Evolutionary conservation across 2,329 filamentous ascomycete genomes (phyloP).

Genomic region (Septoria petroselini): DNA sequence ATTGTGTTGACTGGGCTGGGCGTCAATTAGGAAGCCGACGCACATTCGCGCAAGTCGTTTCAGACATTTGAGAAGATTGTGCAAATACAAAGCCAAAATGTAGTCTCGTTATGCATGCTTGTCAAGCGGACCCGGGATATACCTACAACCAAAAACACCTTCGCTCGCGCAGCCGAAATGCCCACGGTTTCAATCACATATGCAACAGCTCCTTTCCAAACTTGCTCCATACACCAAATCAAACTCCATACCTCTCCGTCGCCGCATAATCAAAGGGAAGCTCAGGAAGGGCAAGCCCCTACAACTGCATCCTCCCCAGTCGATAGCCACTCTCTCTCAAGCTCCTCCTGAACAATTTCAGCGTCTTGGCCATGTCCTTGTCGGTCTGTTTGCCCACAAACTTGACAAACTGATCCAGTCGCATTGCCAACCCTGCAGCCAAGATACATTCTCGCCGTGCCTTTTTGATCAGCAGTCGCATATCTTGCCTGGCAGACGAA

Average conservation of each 20-base stretch:
- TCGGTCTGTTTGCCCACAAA: slow-evolving; percentile 15
- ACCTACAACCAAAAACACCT: too few relatives aligned
- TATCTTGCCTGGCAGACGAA: slow-evolving; percentile 20
- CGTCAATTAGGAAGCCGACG: slow-evolving; percentile 17
- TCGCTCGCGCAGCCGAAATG: too few relatives aligned
- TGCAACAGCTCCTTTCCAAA: too few relatives aligned
- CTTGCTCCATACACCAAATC: too few relatives aligned
- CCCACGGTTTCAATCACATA: too few relatives aligned
- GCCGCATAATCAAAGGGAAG: too few relatives aligned
- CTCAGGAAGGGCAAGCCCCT: not conserved
- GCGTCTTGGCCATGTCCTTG: slow-evolving; percentile 5
- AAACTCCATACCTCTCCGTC: too few relatives aligned
- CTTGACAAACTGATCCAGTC: slow-evolving; percentile 21
- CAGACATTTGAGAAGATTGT: too few relatives aligned
- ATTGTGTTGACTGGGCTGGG: slow-evolving; percentile 64
- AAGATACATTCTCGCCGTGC: slow-evolving; percentile 16
- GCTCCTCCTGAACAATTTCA: slow-evolving; percentile 15
- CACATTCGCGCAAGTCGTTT: too few relatives aligned
- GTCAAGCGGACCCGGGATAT: too few relatives aligned
- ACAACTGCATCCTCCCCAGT: slow-evolving; percentile 12
- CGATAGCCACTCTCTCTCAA: slow-evolving; percentile 14
- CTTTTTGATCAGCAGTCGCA: slow-evolving; percentile 19
- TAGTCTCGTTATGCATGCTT: too few relatives aligned
- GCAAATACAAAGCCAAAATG: not conserved
- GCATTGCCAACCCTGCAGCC: slow-evolving; percentile 12